Evolutionary conservation across 2,329 filamentous ascomycete genomes (phyloP).

Genomic region (Zasmidium citrigriseum): DNA sequence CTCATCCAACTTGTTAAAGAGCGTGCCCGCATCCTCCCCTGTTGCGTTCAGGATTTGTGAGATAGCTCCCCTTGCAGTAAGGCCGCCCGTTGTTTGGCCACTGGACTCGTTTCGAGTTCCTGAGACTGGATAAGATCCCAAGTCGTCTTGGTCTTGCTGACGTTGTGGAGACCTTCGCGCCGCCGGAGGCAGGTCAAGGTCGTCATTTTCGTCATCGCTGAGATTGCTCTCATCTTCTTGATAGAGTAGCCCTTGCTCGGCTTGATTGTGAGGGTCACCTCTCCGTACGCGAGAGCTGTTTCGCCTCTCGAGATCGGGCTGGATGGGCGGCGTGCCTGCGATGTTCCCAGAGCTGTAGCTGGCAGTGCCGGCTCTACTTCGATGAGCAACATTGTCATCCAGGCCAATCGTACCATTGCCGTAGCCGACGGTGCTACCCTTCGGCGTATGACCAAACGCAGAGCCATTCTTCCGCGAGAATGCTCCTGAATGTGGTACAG

Average conservation of each 20-base stretch:
- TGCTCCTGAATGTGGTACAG: constrained; percentile 62
- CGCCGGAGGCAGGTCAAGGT: constrained; percentile 62
- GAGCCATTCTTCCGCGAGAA: constrained; percentile 79
- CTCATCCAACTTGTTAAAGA: constrained; percentile 92
- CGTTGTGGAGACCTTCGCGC: constrained; percentile 50
- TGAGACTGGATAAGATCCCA: constrained; percentile 42
- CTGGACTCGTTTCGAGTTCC: constrained; percentile 33
- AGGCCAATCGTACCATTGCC: constrained; percentile 36
- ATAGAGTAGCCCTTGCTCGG: constrained; percentile 57
- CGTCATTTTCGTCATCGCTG: constrained; percentile 52
- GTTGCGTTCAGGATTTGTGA: constrained; percentile 75
- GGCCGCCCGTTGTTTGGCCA: constrained; percentile 2
- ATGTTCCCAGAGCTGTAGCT: constrained; percentile 60
- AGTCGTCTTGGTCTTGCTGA: constrained; percentile 26
- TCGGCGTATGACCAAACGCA: constrained; percentile 76
- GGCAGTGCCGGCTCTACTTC: constrained; percentile 52
- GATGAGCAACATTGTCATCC: constrained; percentile 33
- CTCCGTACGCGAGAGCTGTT: constrained; percentile 50
- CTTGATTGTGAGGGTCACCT: constrained; percentile 45
- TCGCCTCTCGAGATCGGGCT: constrained; percentile 51
- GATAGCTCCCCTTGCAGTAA: constrained; percentile 73
- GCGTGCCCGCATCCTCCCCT: constrained; percentile 81
- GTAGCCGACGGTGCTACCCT: constrained; percentile 53
- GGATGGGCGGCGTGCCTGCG: constrained; percentile 51
- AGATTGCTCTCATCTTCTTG: constrained; percentile 44